These are phyloP conservation scores for Linum usitatissimum DNA, from an alignment of 345 rosid species.

Conservation along the genomic window DNA sequence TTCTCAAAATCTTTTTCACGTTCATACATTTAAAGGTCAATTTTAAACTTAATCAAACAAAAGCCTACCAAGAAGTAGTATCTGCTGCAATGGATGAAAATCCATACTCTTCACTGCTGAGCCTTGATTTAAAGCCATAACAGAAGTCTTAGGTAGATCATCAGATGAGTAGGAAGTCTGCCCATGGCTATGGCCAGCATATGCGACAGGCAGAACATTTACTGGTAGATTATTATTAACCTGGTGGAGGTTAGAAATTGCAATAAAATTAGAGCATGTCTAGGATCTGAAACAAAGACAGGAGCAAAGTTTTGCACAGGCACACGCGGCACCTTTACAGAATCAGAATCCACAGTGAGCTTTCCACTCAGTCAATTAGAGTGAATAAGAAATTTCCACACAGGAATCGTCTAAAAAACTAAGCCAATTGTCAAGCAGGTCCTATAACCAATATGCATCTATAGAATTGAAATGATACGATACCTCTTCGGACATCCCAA, in stretches of 20 bases:
- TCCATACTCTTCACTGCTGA: conserved; percentile 30
- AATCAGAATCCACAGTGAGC: background rate
- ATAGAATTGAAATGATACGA: background rate
- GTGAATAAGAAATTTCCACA: background rate
- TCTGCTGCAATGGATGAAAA: conserved; percentile 31
- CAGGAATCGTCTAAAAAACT: background rate
- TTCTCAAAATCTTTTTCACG: background rate
- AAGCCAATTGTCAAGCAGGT: background rate
- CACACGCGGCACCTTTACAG: background rate
- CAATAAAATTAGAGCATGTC: background rate
- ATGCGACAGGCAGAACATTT: conserved; percentile 36
- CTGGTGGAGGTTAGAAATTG: conserved; percentile 16
- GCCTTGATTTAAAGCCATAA: conserved; percentile 18
- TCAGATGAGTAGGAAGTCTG: conserved; percentile 18
- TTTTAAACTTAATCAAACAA: background rate
- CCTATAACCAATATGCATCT: background rate
- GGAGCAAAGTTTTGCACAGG: background rate
- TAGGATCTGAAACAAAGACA: background rate
- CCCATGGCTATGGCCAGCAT: conserved; percentile 31
- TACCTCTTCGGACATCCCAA: conserved; percentile 29
- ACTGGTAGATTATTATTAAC: conserved; percentile 36
- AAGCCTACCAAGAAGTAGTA: conserved; percentile 23
- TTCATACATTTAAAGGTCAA: background rate
- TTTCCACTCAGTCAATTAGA: too few species aligned
- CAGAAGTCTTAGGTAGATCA: conserved; percentile 24